These are phyloP conservation scores for Whalleya microplaca DNA, from an alignment of 2,329 filamentous ascomycete species.

Conservation along the genomic window DNA sequence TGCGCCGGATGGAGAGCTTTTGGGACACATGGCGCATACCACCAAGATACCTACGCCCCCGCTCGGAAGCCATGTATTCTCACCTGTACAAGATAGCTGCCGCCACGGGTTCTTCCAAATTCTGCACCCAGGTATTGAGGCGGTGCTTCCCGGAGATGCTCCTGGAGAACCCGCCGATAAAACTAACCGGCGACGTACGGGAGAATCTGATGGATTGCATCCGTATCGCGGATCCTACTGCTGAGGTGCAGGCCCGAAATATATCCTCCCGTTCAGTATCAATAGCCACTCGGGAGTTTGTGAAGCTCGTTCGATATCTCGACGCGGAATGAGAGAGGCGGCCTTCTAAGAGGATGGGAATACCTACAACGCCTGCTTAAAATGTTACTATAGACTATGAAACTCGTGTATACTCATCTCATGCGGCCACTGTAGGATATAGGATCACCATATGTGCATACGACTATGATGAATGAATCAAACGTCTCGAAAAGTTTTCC, in stretches of 20 bases:
- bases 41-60: constrained; percentile 50
- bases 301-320: constrained; percentile 25
- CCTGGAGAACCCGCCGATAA: constrained; percentile 55
- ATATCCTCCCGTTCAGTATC: constrained; percentile 25
- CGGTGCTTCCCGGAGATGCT: constrained; percentile 63
- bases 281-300: constrained; percentile 37
- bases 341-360: no score
- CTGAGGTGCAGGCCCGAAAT: constrained; percentile 39
- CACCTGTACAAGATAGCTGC: constrained; percentile 56
- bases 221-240: constrained; percentile 55
- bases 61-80: constrained; percentile 59
- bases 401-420: background rate
- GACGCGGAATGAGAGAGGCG: background rate
- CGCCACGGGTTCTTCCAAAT: constrained; percentile 44
- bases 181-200: constrained; percentile 48
- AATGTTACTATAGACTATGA: background rate
- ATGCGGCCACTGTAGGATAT: background rate
- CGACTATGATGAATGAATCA: background rate
- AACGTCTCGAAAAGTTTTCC: background rate
- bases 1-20: constrained; percentile 57
- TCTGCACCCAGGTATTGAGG: constrained; percentile 53
- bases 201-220: constrained; percentile 58
- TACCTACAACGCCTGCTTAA: background rate
- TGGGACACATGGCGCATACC: constrained; percentile 64
- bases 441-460: constrained; percentile 1